Evolutionary conservation across 2,329 filamentous ascomycete genomes (phyloP).

Genomic region (Aspergillus ibericus): DNA sequence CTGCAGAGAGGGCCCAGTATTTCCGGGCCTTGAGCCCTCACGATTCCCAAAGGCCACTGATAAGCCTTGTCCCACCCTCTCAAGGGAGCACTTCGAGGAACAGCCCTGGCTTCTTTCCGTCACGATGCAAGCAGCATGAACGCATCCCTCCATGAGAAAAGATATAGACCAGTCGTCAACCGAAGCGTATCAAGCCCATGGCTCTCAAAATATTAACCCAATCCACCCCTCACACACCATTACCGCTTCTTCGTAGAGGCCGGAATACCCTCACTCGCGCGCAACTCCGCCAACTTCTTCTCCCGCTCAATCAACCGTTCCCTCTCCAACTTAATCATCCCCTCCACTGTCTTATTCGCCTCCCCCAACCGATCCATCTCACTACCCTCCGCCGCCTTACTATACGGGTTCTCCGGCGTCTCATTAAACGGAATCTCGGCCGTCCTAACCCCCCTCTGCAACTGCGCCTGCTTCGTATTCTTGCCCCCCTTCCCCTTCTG

Average conservation of each 20-base stretch:
- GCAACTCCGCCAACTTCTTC: constrained; percentile 56
- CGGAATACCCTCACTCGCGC: constrained; percentile 45
- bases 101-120: not conserved
- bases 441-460: constrained; percentile 60
- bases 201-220: not conserved
- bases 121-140: not conserved
- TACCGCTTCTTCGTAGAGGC: constrained; percentile 45
- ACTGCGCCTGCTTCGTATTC: constrained; percentile 48
- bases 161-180: not conserved
- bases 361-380: constrained; percentile 65
- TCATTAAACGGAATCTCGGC: constrained; percentile 72
- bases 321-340: constrained; percentile 65
- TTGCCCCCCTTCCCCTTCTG: constrained; percentile 61
- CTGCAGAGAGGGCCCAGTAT: not conserved
- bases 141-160: not conserved
- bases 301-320: constrained; percentile 61
- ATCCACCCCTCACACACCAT: constrained; percentile 3
- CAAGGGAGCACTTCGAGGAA: not conserved
- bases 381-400: constrained; percentile 67
- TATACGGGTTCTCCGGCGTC: constrained; percentile 70
- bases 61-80: not conserved
- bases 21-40: not conserved
- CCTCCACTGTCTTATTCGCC: constrained; percentile 60
- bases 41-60: not conserved
- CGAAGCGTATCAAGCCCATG: not conserved